A percentile compares a stretch with the other conserved stretches of the same genome.
phyloP scores from a whole-genome alignment of 2,329 filamentous ascomycete species.

The Aspergillus aculeatinus region DNA sequence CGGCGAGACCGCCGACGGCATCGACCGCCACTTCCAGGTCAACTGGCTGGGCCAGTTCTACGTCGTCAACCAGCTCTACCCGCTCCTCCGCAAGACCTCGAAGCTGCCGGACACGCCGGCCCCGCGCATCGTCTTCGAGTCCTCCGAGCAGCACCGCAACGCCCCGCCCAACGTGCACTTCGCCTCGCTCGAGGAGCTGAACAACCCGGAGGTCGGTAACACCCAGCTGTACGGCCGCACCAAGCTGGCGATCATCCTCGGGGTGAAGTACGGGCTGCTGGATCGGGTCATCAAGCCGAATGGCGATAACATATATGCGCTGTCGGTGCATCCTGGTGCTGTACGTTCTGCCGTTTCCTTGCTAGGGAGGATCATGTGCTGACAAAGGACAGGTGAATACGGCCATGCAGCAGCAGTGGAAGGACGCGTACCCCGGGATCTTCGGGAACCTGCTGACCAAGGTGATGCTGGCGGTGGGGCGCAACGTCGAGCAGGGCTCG shows the following conservation, averaged over 20 bases:
- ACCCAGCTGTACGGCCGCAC: constrained; percentile 43
- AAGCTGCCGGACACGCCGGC: constrained; percentile 34
- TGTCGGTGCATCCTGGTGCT: constrained; percentile 45
- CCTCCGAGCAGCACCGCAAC: constrained; percentile 43
- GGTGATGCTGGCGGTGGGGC: constrained; percentile 36
- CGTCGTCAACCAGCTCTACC: constrained; percentile 44
- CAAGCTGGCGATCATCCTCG: constrained; percentile 47
- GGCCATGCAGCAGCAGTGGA: constrained; percentile 49
- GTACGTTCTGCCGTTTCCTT: neutral
- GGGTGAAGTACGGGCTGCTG: constrained; percentile 44
- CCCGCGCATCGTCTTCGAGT: constrained; percentile 44
- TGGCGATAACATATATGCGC: constrained; percentile 42
- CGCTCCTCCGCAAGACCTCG: constrained; percentile 44
- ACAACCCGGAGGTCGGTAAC: constrained; percentile 35
- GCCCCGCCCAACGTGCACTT: constrained; percentile 43
- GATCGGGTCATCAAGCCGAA: constrained; percentile 46
- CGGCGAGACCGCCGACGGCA: constrained; percentile 38
- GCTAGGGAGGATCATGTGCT: neutral
- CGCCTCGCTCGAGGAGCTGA: constrained; percentile 45
- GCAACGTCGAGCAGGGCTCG: constrained; percentile 44
- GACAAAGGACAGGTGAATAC: constrained; percentile 41
- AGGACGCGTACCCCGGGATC: constrained; percentile 47
- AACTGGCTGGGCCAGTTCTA: constrained; percentile 50
- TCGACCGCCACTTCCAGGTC: constrained; percentile 44
- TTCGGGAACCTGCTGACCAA: constrained; percentile 41